Evolutionary conservation across 768 basidiomycete species (phyloP), one percentile per base, ranked within the genome.

Genomic region (Phanerochaete carnosa): DNA sequence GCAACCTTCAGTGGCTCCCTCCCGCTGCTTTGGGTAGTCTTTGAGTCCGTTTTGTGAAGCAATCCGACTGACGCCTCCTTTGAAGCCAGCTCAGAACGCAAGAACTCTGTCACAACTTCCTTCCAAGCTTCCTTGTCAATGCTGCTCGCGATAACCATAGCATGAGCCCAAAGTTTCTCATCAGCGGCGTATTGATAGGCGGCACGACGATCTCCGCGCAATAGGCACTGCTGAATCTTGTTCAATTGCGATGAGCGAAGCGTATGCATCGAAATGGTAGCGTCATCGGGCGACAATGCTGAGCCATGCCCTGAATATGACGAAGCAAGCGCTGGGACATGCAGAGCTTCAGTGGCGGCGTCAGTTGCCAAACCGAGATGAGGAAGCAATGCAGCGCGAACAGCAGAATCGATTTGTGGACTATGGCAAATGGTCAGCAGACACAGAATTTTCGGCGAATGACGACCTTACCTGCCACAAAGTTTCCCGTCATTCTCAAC

Each of bases 91-190:
- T 97, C 96, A 16, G 83, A 79, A 33, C 83, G 83, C 35, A 95
- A 72, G 68, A 98, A 99, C 61, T 95, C 92, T 46, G 82, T 84
- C 0, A 93, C 90, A 13, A 89, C 90, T 62, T 94, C 93, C 68
- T 91, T 92, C 94, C 94, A 98, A 1, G 92, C 81, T 29, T 97
- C 95, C 66, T 91, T 92, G 72, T 96, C 96, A 55, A 97, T 83
- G 58, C 91, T 89, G 68, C 92, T 95, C 11, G 96, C 87, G 64
- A 99, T 94, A 58, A 98, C 74, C 84, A 98, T 86, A 1, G 97
- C 96, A 73, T 99, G 97, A 0, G 93, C 87, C 95, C 96, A 99
- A 45, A 98, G 73, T 68, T 84, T 89, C 73, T 94, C 84, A 60
- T 95, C 91, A 45, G 93, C 79, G 2, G 97, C 96, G 70, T 86